Conservation (phyloP, 2,329 filamentous ascomycete genomes). For the Sclerotinia subarctica region DNA sequence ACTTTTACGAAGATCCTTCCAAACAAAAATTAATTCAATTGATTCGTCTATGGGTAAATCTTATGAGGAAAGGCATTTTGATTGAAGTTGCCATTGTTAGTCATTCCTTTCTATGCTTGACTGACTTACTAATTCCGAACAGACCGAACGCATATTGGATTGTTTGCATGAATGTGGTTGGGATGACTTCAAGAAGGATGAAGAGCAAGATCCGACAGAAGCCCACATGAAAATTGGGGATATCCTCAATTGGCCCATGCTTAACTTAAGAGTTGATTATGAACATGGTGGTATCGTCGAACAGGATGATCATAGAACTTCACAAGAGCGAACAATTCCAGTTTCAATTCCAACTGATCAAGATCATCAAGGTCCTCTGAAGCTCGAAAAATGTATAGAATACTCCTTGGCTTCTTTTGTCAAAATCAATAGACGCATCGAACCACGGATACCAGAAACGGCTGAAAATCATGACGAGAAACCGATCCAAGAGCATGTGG, state of each 20-base stretch:
- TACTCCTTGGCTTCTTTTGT: slow-evolving; percentile 87
- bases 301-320: slow-evolving; percentile 87
- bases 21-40: slow-evolving; percentile 72
- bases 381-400: slow-evolving; percentile 86
- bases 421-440: slow-evolving; percentile 76
- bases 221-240: slow-evolving; percentile 94
- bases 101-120: slow-evolving; percentile 13
- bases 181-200: slow-evolving; percentile 71
- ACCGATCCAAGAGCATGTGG: slow-evolving; percentile 28
- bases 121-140: slow-evolving; percentile 25
- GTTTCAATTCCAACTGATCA: slow-evolving; percentile 80
- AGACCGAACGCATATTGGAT: slow-evolving; percentile 82
- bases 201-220: slow-evolving; percentile 93
- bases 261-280: slow-evolving; percentile 90
- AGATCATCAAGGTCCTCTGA: slow-evolving; percentile 50
- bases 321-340: slow-evolving; percentile 87
- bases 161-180: slow-evolving; percentile 83
- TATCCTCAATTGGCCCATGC: slow-evolving; percentile 77
- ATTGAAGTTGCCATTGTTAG: slow-evolving; percentile 80
- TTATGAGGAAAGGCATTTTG: slow-evolving; percentile 78
- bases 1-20: slow-evolving; percentile 66
- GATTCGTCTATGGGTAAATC: slow-evolving; percentile 87
- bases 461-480: slow-evolving; percentile 25
- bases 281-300: slow-evolving; percentile 86
- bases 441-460: slow-evolving; percentile 52